Conservation (phyloP, 2,329 filamentous ascomycete genomes). For the Thelonectria olida region DNA sequence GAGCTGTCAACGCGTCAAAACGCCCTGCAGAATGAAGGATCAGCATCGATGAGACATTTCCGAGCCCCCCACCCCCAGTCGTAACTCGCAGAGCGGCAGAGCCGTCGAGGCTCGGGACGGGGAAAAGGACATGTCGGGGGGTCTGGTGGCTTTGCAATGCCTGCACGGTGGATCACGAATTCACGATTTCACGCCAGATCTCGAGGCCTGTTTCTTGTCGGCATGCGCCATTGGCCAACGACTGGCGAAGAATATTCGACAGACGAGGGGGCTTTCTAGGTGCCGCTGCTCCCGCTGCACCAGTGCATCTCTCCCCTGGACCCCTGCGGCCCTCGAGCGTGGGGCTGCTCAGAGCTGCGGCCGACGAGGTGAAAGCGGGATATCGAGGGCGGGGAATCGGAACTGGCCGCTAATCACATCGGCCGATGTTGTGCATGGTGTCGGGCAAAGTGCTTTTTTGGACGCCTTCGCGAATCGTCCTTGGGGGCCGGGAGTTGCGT, state of each 20-base stretch:
- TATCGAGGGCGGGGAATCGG: conserved; percentile 16
- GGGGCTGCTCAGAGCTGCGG: conserved; percentile 13
- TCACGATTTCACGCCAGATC: conserved; percentile 8
- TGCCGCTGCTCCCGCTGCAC: conserved; percentile 17
- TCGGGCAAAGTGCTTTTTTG: conserved; percentile 1
- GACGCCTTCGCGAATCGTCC: neutral
- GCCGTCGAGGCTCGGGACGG: neutral
- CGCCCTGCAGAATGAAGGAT: neutral
- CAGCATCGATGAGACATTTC: neutral
- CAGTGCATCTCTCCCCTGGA: neutral
- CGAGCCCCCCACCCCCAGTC: neutral
- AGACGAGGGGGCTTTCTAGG: conserved; percentile 1
- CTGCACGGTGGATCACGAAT: conserved; percentile 1
- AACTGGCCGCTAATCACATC: conserved; percentile 17
- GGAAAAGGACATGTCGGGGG: neutral
- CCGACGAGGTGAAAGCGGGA: conserved; percentile 13
- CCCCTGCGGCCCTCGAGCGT: conserved; percentile 1
- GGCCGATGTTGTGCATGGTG: conserved; percentile 13
- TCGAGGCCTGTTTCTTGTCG: neutral
- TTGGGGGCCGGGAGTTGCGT: neutral
- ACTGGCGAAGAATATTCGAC: neutral
- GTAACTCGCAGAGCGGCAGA: neutral
- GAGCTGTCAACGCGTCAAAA: neutral
- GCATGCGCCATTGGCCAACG: neutral
- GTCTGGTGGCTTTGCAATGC: too few species aligned